phyloP scores from a whole-genome alignment of 2,329 filamentous ascomycete genomes.

The Gaeumannomyces tritici region DNA sequence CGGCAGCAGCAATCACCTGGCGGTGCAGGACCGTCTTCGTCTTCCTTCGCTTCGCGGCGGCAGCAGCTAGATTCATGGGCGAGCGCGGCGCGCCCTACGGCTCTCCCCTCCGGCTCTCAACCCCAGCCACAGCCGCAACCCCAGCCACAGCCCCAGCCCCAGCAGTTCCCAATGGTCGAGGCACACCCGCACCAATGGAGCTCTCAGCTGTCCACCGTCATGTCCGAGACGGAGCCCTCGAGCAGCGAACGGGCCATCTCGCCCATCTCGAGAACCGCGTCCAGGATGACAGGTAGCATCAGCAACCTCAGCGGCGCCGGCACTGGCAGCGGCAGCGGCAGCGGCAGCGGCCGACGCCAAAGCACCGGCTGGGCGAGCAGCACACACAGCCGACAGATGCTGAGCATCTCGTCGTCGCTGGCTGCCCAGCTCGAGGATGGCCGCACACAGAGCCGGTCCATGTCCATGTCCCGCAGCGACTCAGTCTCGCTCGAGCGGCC shows the following conservation, averaged over 20 bases:
- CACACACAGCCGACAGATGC: constrained; percentile 40
- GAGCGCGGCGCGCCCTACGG: not conserved
- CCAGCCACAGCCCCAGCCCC: not conserved
- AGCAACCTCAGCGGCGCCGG: constrained; percentile 12
- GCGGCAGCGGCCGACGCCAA: constrained; percentile 26
- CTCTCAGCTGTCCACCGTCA: constrained; percentile 53
- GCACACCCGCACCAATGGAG: constrained; percentile 50
- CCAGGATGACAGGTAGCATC: constrained; percentile 29
- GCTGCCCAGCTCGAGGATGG: constrained; percentile 30
- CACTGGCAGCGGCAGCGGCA: constrained; percentile 15
- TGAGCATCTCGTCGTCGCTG: constrained; percentile 48
- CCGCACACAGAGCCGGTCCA: constrained; percentile 7
- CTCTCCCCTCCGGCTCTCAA: constrained; percentile 1
- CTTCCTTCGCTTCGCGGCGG: not conserved
- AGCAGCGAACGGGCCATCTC: constrained; percentile 36
- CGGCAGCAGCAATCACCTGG: constrained; percentile 5
- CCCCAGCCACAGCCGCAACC: constrained; percentile 2
- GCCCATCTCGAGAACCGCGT: constrained; percentile 37
- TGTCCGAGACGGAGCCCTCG: constrained; percentile 49
- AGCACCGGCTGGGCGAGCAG: constrained; percentile 36
- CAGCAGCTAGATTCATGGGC: constrained; percentile 3
- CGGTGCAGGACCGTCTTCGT: not conserved
- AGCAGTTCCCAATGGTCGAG: constrained; percentile 31
- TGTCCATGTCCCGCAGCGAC: constrained; percentile 25
- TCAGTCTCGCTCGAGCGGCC: constrained; percentile 41